A percentile compares a stretch with the other conserved stretches of the same genome.
These are phyloP conservation scores for Gaertneriomyces semiglobifer DNA, from an alignment of 192 early-diverging fungal genomes.

Conservation along the genomic window DNA sequence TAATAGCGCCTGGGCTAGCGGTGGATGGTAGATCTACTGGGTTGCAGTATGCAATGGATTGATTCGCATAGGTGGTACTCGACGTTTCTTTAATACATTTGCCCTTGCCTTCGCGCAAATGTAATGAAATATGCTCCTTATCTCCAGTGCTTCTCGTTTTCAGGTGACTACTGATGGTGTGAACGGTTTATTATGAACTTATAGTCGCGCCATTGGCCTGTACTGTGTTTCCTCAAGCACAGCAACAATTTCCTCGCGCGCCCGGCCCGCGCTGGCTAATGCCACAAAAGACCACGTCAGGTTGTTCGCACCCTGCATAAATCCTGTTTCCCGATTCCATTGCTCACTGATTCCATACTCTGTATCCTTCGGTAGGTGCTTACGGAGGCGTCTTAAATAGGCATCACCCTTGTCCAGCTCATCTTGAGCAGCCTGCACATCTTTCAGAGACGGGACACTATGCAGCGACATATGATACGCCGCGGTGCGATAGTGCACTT, in stretches of 20 bases:
- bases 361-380: constrained; percentile 37
- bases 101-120: too few species aligned
- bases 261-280: constrained; percentile 36
- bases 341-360: constrained; percentile 66
- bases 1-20: too few species aligned
- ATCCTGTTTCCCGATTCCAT: constrained; percentile 53
- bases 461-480: background rate
- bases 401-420: constrained; percentile 52
- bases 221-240: too few species aligned
- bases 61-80: too few species aligned
- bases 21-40: too few species aligned
- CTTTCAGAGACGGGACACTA: background rate
- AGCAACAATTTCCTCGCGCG: constrained; percentile 1
- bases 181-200: too few species aligned
- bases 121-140: too few species aligned
- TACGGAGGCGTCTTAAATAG: constrained; percentile 53
- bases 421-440: constrained; percentile 29
- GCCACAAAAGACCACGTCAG: constrained; percentile 74
- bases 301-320: constrained; percentile 56
- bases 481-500: constrained; percentile 56
- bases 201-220: too few species aligned
- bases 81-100: too few species aligned
- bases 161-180: too few species aligned
- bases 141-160: too few species aligned
- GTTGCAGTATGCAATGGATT: too few species aligned